These are phyloP conservation scores for Cystobasidium onofrii DNA, from an alignment of 768 basidiomycete species.

Conservation along the genomic window DNA sequence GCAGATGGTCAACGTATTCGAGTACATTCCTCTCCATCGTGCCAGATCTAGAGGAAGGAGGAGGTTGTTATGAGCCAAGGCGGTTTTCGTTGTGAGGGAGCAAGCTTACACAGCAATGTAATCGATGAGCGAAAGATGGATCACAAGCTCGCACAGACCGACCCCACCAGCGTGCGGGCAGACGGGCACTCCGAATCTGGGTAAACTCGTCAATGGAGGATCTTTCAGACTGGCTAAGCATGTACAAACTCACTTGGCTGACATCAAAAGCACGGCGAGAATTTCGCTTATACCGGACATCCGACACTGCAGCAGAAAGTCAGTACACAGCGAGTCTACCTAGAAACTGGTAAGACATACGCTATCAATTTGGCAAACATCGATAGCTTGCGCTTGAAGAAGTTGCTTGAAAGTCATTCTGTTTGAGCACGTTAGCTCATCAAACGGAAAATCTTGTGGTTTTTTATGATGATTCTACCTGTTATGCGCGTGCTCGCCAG, in stretches of 20 bases:
- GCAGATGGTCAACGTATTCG: constrained; percentile 71
- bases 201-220: neutral
- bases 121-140: constrained; percentile 72
- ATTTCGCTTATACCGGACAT: constrained; percentile 90
- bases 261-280: constrained; percentile 79
- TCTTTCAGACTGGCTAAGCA: no score
- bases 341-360: neutral
- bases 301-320: constrained; percentile 58
- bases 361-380: constrained; percentile 82
- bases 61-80: neutral
- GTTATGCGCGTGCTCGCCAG: constrained; percentile 91
- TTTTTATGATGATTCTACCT: no score
- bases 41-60: constrained; percentile 53
- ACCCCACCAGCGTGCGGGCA: constrained; percentile 91
- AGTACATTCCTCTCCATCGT: constrained; percentile 90
- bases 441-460: no score
- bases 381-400: constrained; percentile 76
- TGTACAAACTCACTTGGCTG: constrained; percentile 57
- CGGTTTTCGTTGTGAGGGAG: neutral
- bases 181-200: constrained; percentile 69
- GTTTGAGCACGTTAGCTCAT: neutral
- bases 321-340: neutral
- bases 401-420: constrained; percentile 91
- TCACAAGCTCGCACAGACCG: constrained; percentile 84
- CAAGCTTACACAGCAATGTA: constrained; percentile 60